Conservation (phyloP, 208 protist genomes). For the Herpetomonas samuelpessoai region DNA sequence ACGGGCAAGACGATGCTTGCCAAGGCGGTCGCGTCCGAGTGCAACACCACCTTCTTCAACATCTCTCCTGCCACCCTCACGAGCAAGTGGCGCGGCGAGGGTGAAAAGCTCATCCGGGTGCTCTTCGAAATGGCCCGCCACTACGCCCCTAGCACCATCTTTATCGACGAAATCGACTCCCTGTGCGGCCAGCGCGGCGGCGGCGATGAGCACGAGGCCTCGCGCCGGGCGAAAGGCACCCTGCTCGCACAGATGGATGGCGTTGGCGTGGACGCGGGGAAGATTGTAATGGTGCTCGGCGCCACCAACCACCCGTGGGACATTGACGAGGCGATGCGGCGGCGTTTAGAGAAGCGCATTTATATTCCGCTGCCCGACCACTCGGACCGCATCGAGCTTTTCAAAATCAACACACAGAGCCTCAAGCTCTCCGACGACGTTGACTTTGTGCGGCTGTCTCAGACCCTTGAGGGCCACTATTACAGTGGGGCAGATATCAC, state of each 20-base stretch:
- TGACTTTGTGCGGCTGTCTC: constrained; percentile 69
- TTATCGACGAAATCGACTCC: constrained; percentile 96
- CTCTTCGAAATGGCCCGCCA: constrained; percentile 93
- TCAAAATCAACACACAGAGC: constrained; percentile 74
- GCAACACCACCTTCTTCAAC: constrained; percentile 94
- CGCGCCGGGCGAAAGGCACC: constrained; percentile 98
- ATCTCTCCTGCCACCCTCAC: constrained; percentile 91
- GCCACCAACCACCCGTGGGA: constrained; percentile 93
- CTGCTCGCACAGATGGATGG: constrained; percentile 98
- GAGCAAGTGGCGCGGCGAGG: constrained; percentile 94
- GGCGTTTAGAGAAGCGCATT: constrained; percentile 92
- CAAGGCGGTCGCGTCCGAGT: constrained; percentile 91
- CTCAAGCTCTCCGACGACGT: constrained; percentile 75
- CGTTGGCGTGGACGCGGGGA: constrained; percentile 64
- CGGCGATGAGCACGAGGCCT: constrained; percentile 84
- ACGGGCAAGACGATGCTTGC: constrained; percentile 95
- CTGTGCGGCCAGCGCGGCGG: constrained; percentile 88
- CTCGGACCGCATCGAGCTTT: constrained; percentile 75
- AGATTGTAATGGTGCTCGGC: constrained; percentile 92
- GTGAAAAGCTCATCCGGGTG: constrained; percentile 92
- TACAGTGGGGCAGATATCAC: constrained; percentile 93
- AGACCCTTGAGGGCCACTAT: constrained; percentile 74
- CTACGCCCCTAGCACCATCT: constrained; percentile 91
- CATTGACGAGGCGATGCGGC: constrained; percentile 92
- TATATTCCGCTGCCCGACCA: constrained; percentile 90